These are phyloP conservation scores for Lasiosphaeria hispida DNA, from an alignment of 495 filamentous ascomycete species.

Conservation along the genomic window DNA sequence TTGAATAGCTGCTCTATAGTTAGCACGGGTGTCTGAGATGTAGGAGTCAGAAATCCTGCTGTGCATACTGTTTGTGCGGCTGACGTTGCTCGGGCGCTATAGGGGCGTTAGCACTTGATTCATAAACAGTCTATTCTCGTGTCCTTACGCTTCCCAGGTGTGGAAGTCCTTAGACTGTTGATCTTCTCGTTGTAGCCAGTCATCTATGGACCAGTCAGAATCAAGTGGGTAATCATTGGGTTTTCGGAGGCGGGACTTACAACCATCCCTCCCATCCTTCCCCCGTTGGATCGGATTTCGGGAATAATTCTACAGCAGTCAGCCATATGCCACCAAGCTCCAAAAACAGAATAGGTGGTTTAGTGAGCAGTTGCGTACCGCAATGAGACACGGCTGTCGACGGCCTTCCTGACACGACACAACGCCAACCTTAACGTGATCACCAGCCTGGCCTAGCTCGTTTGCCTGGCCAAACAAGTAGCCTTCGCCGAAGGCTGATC, in stretches of 20 bases:
- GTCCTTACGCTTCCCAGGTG: slow-evolving; percentile 48
- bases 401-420: slow-evolving; percentile 16
- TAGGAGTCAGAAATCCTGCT: no score
- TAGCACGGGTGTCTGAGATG: no score
- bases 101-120: neutral
- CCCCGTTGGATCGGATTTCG: slow-evolving; percentile 12
- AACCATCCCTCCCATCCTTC: slow-evolving; percentile 3
- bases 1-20: slow-evolving; percentile 31
- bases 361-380: slow-evolving; percentile 2
- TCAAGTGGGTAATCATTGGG: neutral
- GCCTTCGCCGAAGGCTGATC: slow-evolving; percentile 28
- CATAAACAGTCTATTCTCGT: neutral
- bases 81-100: slow-evolving; percentile 47
- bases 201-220: neutral
- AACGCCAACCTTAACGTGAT: slow-evolving; percentile 36
- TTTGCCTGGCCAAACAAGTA: slow-evolving; percentile 36
- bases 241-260: neutral
- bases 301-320: slow-evolving; percentile 12
- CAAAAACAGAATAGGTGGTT: no score
- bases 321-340: neutral
- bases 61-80: slow-evolving; percentile 38
- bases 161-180: slow-evolving; percentile 41
- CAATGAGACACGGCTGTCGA: slow-evolving; percentile 8
- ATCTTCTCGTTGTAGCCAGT: slow-evolving; percentile 26
- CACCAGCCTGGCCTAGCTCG: neutral